Evolutionary conservation across 192 early-diverging fungal genomes (phyloP), one percentile per base, ranked within the genome.

Genomic region (Globomyces pollinis-pini): DNA sequence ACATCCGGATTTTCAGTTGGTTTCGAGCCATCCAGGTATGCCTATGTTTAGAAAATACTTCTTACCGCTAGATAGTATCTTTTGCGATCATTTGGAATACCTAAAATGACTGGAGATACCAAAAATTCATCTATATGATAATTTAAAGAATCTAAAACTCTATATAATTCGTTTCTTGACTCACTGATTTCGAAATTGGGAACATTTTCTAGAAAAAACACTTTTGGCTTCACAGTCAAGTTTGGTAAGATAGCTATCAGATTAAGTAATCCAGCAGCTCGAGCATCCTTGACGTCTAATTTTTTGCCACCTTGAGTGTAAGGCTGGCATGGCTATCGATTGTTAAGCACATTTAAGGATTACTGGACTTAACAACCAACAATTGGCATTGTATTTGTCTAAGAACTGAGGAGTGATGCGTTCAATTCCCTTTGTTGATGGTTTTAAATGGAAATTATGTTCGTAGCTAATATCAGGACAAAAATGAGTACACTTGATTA

Each of bases 361-460:
- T n/a, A n/a, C n/a, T n/a, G 94, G 94, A 57, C 86, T 89, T 41
- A 94, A 74, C 13, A 97, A 73, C 94, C 94, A 94, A 45, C 84
- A 85, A 62, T 88, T 79, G 1, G 87, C 87, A 9, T 78, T 60
- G 60, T 85, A 76, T 69, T 69, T 80, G 66, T 81, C 77, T 44
- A 86, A 55, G 23, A 68, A 63, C 35, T 62, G 59, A 8, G 71
- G 64, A 2, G 54, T 72, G 5, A 86, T 49, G 45, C 45, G 5
- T 33, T 57, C 55, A 12, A 57, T 31, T 36, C 31, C 31, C 28
- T 57, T 39, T 9, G 72, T 52, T 0, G 23, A 60, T 4, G 76
- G 71, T 18, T 53, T 50, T 13, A 59, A 3, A 3, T 69, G 64
- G 59, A 82, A 82, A 61, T 75, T 79, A 50, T 59, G 62, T 1